Evolutionary conservation across 108 stramenopile genomes (phyloP), one percentile per base, ranked within the genome.

Genomic region (Schizochytrium sp.): DNA sequence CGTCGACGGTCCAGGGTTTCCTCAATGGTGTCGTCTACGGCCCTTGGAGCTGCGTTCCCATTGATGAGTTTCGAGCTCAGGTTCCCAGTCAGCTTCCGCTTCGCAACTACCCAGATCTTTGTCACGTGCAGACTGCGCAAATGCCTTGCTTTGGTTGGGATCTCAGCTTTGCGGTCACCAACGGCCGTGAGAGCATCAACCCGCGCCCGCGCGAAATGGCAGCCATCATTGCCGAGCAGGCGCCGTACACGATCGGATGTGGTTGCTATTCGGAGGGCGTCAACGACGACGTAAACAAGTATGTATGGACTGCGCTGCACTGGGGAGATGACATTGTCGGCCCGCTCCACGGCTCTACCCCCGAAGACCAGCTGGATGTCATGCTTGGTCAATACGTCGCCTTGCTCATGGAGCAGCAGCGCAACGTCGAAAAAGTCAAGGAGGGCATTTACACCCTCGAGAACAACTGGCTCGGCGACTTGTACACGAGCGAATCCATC

Each of bases 211-310:
- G 76, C 48, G 76, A 83, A 53, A 83, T 83, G 76, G 51, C 51
- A 6, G 76, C 76, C 76, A 83, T 83, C 51, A 83, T 83, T 12
- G 76, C 44, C 0, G 76, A 83, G 10, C 76, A 83, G 76, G 45
- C 76, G 45, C 76, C 45, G 76, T 83, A 83, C 76, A 83, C 76
- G 23, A 83, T 83, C 3, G 76, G 76, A 1, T 83, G 76, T 23
- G 76, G 76, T 6, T 83, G 76, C 76, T 83, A 83, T 2, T 83
- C 76, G 16, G 76, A 83, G 76, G 76, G 76, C 76, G 76, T 83
- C 76, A 83, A 83, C 51, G 76, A 83, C 5, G 76, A 83, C 51
- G 48, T 83, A 1, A 83, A 83, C 51, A 83, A 83, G 51, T 83
- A 83, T 45, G 76, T 83, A 14, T 83, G 76, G 76, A 53, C 76